A percentile compares a stretch with the other conserved stretches of the same genome.
These are phyloP conservation scores for Violaceomyces palustris DNA, from an alignment of 1,284 basidiomycete species.

Conservation along the genomic window DNA sequence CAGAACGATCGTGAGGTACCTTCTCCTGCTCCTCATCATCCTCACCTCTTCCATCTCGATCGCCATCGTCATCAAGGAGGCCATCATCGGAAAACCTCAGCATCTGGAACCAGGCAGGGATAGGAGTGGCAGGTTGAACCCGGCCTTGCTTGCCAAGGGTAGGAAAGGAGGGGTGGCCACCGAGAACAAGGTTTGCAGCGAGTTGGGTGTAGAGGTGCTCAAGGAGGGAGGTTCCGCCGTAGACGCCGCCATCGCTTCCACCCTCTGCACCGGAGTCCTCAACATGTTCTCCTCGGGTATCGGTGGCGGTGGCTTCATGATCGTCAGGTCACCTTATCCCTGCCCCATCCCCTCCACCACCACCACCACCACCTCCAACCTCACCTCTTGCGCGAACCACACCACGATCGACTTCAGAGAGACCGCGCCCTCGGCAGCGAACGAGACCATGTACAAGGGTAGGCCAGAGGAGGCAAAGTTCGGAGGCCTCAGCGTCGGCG, in stretches of 20 bases:
- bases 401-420: slow-evolving; percentile 55
- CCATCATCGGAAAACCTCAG: slow-evolving; percentile 17
- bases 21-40: slow-evolving; percentile 25
- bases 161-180: slow-evolving; percentile 33
- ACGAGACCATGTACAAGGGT: slow-evolving; percentile 53
- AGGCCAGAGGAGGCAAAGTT: slow-evolving; percentile 24
- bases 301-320: slow-evolving; percentile 52
- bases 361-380: background rate
- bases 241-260: slow-evolving; percentile 70
- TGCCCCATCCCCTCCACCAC: slow-evolving; percentile 54
- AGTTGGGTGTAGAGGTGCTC: slow-evolving; percentile 42
- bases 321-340: slow-evolving; percentile 54
- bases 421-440: slow-evolving; percentile 53
- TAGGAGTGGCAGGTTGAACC: slow-evolving; percentile 19
- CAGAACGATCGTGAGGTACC: no score
- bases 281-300: slow-evolving; percentile 54
- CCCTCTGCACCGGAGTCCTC: slow-evolving; percentile 54
- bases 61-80: slow-evolving; percentile 21
- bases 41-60: slow-evolving; percentile 14
- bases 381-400: slow-evolving; percentile 29
- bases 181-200: slow-evolving; percentile 29
- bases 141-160: slow-evolving; percentile 23
- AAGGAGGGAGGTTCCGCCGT: slow-evolving; percentile 79
- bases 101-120: slow-evolving; percentile 6
- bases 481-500: slow-evolving; percentile 47